Evolutionary conservation across 176 grass and related monocot species (phyloP), one percentile per base, ranked within the genome.

Genomic region (Juncus effusus): DNA sequence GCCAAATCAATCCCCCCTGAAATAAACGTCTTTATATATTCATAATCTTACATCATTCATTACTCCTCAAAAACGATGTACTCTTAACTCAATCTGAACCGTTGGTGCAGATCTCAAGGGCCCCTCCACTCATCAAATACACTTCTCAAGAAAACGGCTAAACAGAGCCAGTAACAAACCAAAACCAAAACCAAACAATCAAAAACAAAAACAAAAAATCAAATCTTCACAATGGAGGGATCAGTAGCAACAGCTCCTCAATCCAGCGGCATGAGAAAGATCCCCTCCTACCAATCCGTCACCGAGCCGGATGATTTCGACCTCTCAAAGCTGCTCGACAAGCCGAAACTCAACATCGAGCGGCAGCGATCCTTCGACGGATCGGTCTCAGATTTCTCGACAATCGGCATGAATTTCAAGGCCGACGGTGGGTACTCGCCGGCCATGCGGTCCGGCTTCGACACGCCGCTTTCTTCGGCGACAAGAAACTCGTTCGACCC

Each of bases 321-420:
- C 76, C 76, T 95, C 39, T 71, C 86, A 70, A 67, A 78, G 72
- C 55, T 95, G 64, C 79, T 86, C 67, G 75, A 87, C 66, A 78
- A 80, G 44, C 78, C 84, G 41, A 61, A 80, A 79, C 85, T 96
- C 63, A 96, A 87, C 78, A 85, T 96, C 41, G 86, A 90, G 49
- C 42, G 91, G 69, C 84, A 96, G 87, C 77, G 86, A 8, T 96
- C 91, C 3, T 96, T 87, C 67, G 87, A 90, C 76, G 91, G 90
- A 8, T 96, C 91, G 10, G 42, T 96, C 16, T 62, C 64, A 42
- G 91, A 96, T n/a, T 60, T 80, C 69, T 81, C 74, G 40, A 47
- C 19, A 28, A 38, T 83, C 49, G 58, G 74, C 44, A 83, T 74
- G 16, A 81, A 62, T 10, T 60, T 64, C 53, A 59, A 52, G 9